Base-by-base conservation (phyloP, 305 asterid species). In the Solanum aculeatissimum region DNA sequence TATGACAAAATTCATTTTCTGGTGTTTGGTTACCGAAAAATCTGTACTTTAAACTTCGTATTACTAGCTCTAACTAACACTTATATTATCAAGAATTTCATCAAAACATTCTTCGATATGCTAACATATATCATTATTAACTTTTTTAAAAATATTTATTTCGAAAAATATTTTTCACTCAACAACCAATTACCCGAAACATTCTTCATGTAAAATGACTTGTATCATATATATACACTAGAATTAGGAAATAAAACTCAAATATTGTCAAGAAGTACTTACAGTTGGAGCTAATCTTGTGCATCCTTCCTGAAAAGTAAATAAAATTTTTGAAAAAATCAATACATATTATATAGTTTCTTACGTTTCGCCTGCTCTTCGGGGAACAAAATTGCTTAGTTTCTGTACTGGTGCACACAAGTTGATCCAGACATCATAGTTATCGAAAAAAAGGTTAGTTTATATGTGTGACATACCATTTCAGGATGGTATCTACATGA, bases 251-350 rank as follows among this genome's bases (percentile, higher is more conserved):
- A 8, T 57, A 25, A 19, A 7, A 57, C 7, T 19, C 35, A 21
- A 4, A 62, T 62, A 3, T 21, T 12, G 35, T 71, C 35, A n/a
- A 69, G 29, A 9, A 19, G 32, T 54, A 90, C 98, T 91, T 87
- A 95, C 98, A 10, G 98, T 95, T 25, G 98, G 98, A 83, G 98
- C 98, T 88, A 92, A 66, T 60, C 10, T 89, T n/a, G 97, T 95
- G 94, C 98, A 95, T 47, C 90, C 89, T 38, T 69, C 83, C 98
- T 95, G 92, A 83, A 87, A 89, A 80, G 84, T 80, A 27, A 81
- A 29, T 57, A 12, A 47, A 53, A 69, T 69, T 0, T 47, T 10
- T 18, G 7, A 32, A 40, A 47, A 60, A 62, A 62, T 25, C 19
- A 62, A 58, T 35, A 35, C 40, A 35, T 35, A 35, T 35, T 35